Conservation (phyloP, 331 rosid genomes). For the Malus hybrid region DNA sequence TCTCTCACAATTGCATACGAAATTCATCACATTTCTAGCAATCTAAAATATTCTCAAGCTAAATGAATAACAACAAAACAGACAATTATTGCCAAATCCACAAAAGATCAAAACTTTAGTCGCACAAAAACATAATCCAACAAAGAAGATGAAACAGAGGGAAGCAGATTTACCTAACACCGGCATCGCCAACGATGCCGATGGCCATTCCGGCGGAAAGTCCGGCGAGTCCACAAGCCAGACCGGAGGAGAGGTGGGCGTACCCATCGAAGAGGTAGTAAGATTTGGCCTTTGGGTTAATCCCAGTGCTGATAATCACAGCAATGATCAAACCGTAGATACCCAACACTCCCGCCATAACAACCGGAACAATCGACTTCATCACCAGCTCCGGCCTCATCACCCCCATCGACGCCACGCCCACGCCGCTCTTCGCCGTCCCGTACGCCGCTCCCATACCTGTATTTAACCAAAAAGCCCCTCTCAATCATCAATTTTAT, state of each 20-base stretch:
- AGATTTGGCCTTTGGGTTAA: constrained; percentile 71
- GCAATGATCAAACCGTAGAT: constrained; percentile 72
- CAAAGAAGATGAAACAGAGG: neutral
- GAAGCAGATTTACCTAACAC: constrained; percentile 44
- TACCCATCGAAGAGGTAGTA: constrained; percentile 67
- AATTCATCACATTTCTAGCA: too few relatives aligned
- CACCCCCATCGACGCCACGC: constrained; percentile 74
- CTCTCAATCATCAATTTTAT: neutral
- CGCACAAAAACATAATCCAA: neutral
- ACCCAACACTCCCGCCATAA: constrained; percentile 73
- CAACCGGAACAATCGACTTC: constrained; percentile 72
- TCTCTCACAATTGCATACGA: too few relatives aligned
- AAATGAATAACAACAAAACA: neutral
- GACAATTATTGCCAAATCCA: neutral
- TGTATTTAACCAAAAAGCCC: neutral
- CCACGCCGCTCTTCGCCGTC: constrained; percentile 70
- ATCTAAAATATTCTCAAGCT: neutral
- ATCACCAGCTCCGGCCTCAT: constrained; percentile 67
- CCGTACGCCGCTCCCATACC: constrained; percentile 78
- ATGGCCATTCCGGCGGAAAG: constrained; percentile 78
- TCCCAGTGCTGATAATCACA: constrained; percentile 64
- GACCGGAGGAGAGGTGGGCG: constrained; percentile 67
- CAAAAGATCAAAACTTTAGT: neutral
- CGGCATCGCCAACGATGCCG: constrained; percentile 64
- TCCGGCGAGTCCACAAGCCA: constrained; percentile 67